Evolutionary conservation across 495 filamentous ascomycete genomes (phyloP).

Genomic region (Aspergillus avenaceus): DNA sequence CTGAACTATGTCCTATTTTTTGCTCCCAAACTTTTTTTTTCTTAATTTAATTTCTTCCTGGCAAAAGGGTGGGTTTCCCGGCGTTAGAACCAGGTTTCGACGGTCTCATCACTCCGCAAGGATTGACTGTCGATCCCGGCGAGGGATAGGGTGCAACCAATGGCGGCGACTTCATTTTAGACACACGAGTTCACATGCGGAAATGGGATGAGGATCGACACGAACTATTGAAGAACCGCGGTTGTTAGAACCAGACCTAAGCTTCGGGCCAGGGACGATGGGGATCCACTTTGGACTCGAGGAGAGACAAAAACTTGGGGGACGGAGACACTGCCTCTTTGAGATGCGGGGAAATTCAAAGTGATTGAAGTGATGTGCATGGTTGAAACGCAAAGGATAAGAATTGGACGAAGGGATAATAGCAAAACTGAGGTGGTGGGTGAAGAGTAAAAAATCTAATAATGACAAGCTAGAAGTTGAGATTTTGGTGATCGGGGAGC

Average conservation of each 20-base stretch:
- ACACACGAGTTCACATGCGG: slow-evolving; percentile 16
- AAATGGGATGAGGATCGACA: slow-evolving; percentile 8
- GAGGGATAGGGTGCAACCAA: slow-evolving; percentile 1
- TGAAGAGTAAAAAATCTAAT: background rate
- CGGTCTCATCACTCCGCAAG: slow-evolving; percentile 4
- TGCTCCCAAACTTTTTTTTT: too few species aligned
- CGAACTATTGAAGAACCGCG: slow-evolving; percentile 14
- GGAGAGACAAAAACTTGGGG: background rate
- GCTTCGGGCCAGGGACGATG: slow-evolving; percentile 3
- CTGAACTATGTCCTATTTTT: background rate
- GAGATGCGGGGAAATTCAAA: slow-evolving; percentile 5
- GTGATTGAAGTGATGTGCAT: background rate
- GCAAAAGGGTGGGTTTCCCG: background rate
- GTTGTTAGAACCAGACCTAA: slow-evolving; percentile 8
- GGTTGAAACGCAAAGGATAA: background rate
- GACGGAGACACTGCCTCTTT: slow-evolving; percentile 7
- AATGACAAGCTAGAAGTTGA: too few species aligned
- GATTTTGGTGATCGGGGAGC: background rate
- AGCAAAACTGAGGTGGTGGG: background rate
- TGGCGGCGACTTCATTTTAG: background rate
- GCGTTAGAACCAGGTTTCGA: background rate
- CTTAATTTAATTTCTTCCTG: too few species aligned
- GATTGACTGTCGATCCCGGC: slow-evolving; percentile 10
- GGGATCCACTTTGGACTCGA: background rate
- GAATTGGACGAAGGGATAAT: too few species aligned